These are phyloP conservation scores for Schizophyllum amplum DNA, from an alignment of 1,284 basidiomycete species.

Conservation along the genomic window DNA sequence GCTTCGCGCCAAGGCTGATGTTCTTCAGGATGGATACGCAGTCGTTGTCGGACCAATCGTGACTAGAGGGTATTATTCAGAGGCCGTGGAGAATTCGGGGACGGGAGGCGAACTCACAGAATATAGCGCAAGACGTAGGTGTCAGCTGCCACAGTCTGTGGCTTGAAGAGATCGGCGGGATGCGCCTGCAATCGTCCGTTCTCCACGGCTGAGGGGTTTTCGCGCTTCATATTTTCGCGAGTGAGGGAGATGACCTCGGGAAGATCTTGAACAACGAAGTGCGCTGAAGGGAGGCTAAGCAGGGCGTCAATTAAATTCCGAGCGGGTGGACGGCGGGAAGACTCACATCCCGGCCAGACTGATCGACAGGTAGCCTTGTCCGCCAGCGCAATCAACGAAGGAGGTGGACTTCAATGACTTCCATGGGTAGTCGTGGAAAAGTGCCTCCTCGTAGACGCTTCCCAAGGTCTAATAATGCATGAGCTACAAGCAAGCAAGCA, in stretches of 20 bases:
- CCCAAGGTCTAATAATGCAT: constrained; percentile 16
- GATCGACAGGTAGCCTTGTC: constrained; percentile 28
- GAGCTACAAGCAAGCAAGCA: background rate
- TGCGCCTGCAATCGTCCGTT: background rate
- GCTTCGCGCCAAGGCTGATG: background rate
- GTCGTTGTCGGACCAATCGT: constrained; percentile 3
- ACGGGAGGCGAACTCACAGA: background rate
- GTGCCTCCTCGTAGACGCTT: constrained; percentile 13
- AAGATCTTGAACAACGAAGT: constrained; percentile 27
- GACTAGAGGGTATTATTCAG: background rate
- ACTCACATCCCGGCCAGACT: constrained; percentile 24
- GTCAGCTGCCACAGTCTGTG: constrained; percentile 1
- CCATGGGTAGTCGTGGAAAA: constrained; percentile 29
- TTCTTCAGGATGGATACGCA: constrained; percentile 5
- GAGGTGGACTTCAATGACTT: constrained; percentile 24
- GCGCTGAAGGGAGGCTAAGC: constrained; percentile 18
- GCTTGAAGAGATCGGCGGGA: constrained; percentile 4
- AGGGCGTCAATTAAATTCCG: background rate
- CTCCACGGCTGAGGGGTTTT: background rate
- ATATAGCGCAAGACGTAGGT: constrained; percentile 4
- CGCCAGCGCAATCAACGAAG: constrained; percentile 29
- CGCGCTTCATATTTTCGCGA: background rate
- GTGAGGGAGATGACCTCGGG: constrained; percentile 16
- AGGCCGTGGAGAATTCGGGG: too few relatives aligned
- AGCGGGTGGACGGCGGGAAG: background rate